These are phyloP conservation scores for Cutaneotrichosporon spelunceum DNA, from an alignment of 1,284 basidiomycete genomes.

Conservation along the genomic window DNA sequence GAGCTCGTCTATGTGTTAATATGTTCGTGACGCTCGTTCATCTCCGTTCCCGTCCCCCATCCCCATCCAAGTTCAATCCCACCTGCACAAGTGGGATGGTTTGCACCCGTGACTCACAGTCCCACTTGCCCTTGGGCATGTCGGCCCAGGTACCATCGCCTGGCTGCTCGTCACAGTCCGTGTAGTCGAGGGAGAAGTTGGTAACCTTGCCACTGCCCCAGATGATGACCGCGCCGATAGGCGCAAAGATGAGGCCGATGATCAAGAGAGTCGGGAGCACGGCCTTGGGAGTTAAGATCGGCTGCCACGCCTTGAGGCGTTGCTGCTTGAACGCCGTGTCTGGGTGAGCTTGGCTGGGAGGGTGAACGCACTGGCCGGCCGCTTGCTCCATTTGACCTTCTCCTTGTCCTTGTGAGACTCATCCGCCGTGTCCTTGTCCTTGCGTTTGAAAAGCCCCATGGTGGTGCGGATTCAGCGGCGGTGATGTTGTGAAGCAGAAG, in stretches of 20 bases:
- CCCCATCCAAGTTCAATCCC: neutral
- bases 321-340: slow-evolving; percentile 99
- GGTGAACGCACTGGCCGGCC: slow-evolving; percentile 73
- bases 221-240: slow-evolving; percentile 88
- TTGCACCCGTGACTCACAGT: slow-evolving; percentile 57
- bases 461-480: neutral
- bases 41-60: neutral
- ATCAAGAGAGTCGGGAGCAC: slow-evolving; percentile 95
- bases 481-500: neutral
- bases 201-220: slow-evolving; percentile 85
- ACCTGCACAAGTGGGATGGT: slow-evolving; percentile 12
- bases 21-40: neutral
- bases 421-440: slow-evolving; percentile 34
- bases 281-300: slow-evolving; percentile 94
- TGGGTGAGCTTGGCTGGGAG: slow-evolving; percentile 29
- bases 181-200: slow-evolving; percentile 94
- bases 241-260: slow-evolving; percentile 89
- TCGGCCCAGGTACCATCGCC: slow-evolving; percentile 55
- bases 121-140: slow-evolving; percentile 65
- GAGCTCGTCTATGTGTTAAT: slow-evolving; percentile 36
- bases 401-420: slow-evolving; percentile 60
- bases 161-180: slow-evolving; percentile 72
- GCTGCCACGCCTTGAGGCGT: slow-evolving; percentile 99
- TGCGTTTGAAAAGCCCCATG: slow-evolving; percentile 50
- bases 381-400: slow-evolving; percentile 80